A percentile compares a stretch with the other conserved stretches of the same genome.
Conservation (phyloP, 805 yeast genomes). For the Candida hispaniensis region DNA sequence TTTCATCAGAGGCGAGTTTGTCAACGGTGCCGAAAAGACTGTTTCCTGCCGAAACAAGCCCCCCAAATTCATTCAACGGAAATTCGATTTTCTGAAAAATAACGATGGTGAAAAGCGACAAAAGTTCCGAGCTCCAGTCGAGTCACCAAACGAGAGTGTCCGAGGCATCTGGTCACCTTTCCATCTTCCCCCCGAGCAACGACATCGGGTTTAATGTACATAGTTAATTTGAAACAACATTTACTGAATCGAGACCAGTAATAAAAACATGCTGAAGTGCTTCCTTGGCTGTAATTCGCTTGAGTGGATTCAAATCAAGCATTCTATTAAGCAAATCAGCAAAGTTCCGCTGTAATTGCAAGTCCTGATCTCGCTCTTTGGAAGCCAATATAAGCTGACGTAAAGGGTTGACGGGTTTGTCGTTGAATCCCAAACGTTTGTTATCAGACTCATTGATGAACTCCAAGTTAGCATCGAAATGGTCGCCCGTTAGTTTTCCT, state of each 20-base stretch:
- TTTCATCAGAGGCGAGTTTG: constrained; percentile 48
- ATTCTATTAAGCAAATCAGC: constrained; percentile 26
- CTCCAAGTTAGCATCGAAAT: constrained; percentile 25
- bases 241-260: constrained; percentile 11
- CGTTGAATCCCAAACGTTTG: no score
- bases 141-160: constrained; percentile 67
- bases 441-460: constrained; percentile 22
- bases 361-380: constrained; percentile 15
- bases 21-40: constrained; percentile 38
- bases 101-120: constrained; percentile 54
- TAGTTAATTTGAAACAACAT: constrained; percentile 11
- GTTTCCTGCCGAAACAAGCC: constrained; percentile 71
- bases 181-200: constrained; percentile 49
- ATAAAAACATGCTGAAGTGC: constrained; percentile 52
- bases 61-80: constrained; percentile 49
- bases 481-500: constrained; percentile 23
- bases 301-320: constrained; percentile 41
- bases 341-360: constrained; percentile 19
- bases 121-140: constrained; percentile 66
- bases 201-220: constrained; percentile 35
- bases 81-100: constrained; percentile 52
- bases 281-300: constrained; percentile 57
- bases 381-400: constrained; percentile 14
- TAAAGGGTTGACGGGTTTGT: no score
- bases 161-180: constrained; percentile 98